phyloP scores from a whole-genome alignment of 2,329 filamentous ascomycete genomes.

The Aquanectria penicillioides region DNA sequence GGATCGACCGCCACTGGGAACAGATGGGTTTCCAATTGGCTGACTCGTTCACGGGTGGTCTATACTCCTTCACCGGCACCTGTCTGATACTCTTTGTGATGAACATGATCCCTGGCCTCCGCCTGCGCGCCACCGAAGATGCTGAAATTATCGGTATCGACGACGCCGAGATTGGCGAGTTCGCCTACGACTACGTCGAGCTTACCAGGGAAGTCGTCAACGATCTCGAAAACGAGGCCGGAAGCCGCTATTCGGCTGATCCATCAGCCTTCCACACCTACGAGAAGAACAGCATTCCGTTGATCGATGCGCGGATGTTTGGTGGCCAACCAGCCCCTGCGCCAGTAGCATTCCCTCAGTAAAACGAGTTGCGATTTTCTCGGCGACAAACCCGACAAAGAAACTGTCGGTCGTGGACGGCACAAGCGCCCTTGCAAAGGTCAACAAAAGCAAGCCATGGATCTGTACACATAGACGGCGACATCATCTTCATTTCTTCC shows the following conservation, averaged over 20 bases:
- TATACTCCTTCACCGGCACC: constrained; percentile 82
- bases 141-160: constrained; percentile 88
- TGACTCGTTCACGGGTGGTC: constrained; percentile 79
- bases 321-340: constrained; percentile 38
- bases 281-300: constrained; percentile 61
- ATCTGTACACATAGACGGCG: constrained; percentile 37
- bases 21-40: constrained; percentile 87
- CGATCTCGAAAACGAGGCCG: constrained; percentile 56
- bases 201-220: constrained; percentile 69
- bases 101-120: constrained; percentile 80
- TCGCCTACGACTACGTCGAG: constrained; percentile 95
- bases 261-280: constrained; percentile 52
- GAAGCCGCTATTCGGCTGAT: constrained; percentile 55
- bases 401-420: background rate
- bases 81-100: constrained; percentile 83
- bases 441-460: constrained; percentile 7
- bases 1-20: constrained; percentile 85
- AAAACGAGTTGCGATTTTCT: background rate
- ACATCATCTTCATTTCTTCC: constrained; percentile 31
- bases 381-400: background rate
- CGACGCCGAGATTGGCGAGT: constrained; percentile 91
- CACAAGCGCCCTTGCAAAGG: background rate
- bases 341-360: constrained; percentile 37
- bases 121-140: constrained; percentile 78
- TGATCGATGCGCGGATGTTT: constrained; percentile 58